phyloP scores from a whole-genome alignment of 495 filamentous ascomycete species.

The Tuber brumale region DNA sequence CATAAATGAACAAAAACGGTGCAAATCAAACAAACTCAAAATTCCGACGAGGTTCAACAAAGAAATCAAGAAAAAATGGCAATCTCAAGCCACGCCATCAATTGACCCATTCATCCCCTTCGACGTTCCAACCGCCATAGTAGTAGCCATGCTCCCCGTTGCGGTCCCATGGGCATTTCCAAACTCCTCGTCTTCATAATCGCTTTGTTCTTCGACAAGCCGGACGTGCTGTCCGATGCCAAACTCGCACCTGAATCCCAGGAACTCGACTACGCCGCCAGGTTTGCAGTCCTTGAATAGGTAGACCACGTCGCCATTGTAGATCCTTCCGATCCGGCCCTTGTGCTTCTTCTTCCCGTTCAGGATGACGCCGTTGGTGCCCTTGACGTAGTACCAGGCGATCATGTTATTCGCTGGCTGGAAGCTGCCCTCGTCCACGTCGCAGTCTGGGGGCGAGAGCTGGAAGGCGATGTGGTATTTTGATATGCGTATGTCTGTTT shows the following conservation, averaged over 20 bases:
- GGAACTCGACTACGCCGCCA: slow-evolving; percentile 10
- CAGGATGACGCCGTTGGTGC: slow-evolving; percentile 26
- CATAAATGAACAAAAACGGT: not conserved
- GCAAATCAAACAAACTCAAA: not conserved
- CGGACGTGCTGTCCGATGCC: slow-evolving; percentile 21
- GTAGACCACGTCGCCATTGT: slow-evolving; percentile 30
- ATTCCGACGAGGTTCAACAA: slow-evolving; percentile 10
- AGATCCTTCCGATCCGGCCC: slow-evolving; percentile 22
- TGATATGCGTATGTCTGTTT: slow-evolving; percentile 30
- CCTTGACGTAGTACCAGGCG: slow-evolving; percentile 28
- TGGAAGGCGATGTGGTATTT: slow-evolving; percentile 36
- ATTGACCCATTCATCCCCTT: not conserved
- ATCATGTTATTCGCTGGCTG: slow-evolving; percentile 29
- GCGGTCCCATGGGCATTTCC: not conserved
- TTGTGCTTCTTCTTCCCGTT: slow-evolving; percentile 31
- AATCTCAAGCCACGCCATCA: slow-evolving; percentile 8
- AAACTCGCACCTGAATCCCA: slow-evolving; percentile 36
- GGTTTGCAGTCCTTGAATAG: slow-evolving; percentile 23
- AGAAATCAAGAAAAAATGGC: not conserved
- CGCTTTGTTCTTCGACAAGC: slow-evolving; percentile 15
- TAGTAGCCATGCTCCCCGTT: slow-evolving; percentile 28
- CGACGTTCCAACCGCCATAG: slow-evolving; percentile 18
- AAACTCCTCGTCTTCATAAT: slow-evolving; percentile 7
- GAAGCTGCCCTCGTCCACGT: not conserved
- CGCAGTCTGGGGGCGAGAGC: slow-evolving; percentile 12